Percentiles rank a stretch among this genome's conserved stretches.
Conservation (phyloP, 306 rosid genomes). For the Sophora flavescens region DNA sequence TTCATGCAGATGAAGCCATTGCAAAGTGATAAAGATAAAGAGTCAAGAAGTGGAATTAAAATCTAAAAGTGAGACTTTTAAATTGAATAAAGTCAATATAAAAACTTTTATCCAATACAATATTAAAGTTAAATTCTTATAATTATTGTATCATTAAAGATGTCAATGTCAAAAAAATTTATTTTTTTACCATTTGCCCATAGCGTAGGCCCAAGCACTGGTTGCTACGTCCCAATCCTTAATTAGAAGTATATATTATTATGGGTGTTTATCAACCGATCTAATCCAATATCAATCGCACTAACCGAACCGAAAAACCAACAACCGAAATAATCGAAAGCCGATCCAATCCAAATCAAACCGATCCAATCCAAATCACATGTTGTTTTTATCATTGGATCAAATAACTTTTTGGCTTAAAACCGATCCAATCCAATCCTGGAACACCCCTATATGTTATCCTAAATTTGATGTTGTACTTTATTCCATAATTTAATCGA, state of each 20-base stretch:
- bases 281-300: too few species aligned
- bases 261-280: too few species aligned
- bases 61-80: neutral
- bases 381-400: too few species aligned
- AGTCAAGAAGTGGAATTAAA: neutral
- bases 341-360: too few species aligned
- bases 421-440: too few species aligned
- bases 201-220: neutral
- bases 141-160: neutral
- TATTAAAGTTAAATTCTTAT: neutral
- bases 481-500: slow-evolving; percentile 3
- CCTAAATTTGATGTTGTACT: neutral
- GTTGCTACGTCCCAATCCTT: slow-evolving; percentile 36
- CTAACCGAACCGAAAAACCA: too few species aligned
- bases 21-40: neutral
- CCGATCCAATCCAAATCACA: too few species aligned
- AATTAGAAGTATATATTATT: too few species aligned
- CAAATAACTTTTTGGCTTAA: too few species aligned
- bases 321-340: too few species aligned
- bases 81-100: neutral
- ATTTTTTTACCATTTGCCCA: neutral
- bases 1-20: slow-evolving; percentile 31
- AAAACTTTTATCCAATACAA: too few species aligned
- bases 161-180: slow-evolving; percentile 26
- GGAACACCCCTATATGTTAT: too few species aligned